Conservation (phyloP, 2,329 filamentous ascomycete species). For the Raffaelea ambrosiae region DNA sequence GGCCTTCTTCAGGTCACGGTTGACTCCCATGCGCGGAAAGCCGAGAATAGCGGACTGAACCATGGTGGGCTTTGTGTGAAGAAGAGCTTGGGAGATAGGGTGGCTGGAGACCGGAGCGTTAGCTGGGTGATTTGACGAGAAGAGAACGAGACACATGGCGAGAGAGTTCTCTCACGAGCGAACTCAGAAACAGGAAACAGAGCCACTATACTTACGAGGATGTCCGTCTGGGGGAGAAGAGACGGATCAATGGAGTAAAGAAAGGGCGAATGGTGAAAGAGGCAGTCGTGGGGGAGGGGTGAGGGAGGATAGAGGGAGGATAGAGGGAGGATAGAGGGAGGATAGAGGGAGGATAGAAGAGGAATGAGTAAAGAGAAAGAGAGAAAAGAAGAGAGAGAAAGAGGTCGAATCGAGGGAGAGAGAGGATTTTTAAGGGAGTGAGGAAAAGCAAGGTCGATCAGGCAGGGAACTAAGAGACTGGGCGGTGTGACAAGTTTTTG, state of each 20-base stretch:
- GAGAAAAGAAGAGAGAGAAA: slow-evolving; percentile 1
- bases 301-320: background rate
- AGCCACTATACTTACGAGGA: slow-evolving; percentile 3
- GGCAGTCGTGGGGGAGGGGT: background rate
- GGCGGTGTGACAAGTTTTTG: slow-evolving; percentile 12
- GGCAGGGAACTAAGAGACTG: background rate
- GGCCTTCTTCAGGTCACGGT: slow-evolving; percentile 99
- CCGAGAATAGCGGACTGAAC: slow-evolving; percentile 75
- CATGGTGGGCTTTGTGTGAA: slow-evolving; percentile 33
- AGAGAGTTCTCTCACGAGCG: background rate
- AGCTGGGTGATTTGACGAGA: background rate
- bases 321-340: background rate
- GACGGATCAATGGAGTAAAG: slow-evolving; percentile 6
- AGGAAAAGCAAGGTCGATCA: background rate
- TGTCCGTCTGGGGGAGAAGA: slow-evolving; percentile 5
- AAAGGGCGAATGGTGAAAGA: slow-evolving; percentile 2
- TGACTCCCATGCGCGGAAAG: slow-evolving; percentile 97
- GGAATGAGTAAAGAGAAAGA: background rate
- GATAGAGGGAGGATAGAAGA: slow-evolving; percentile 1
- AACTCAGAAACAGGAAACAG: background rate
- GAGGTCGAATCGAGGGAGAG: slow-evolving; percentile 1
- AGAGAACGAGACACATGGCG: background rate
- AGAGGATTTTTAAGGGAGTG: slow-evolving; percentile 7
- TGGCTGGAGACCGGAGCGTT: slow-evolving; percentile 1
- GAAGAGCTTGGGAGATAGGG: background rate